These are phyloP conservation scores for Exophiala mesophila DNA, from an alignment of 2,329 filamentous ascomycete genomes.

Conservation along the genomic window DNA sequence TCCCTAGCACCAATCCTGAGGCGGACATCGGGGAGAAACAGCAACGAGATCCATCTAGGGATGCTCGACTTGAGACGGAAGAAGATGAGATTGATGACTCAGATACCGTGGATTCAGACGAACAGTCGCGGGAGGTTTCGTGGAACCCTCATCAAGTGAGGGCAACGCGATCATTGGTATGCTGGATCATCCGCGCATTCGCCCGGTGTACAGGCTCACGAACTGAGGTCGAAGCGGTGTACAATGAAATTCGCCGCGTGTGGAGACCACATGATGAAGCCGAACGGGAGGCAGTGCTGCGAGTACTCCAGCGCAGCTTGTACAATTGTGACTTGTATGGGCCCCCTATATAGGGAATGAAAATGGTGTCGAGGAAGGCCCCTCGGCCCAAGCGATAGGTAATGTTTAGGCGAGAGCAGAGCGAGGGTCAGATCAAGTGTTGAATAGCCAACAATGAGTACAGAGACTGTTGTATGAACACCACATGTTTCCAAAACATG, in stretches of 20 bases:
- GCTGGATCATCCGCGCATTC: constrained; percentile 26
- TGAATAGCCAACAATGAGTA: no score
- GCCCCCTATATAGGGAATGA: constrained; percentile 12
- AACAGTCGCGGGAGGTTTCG: background rate
- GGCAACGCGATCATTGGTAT: constrained; percentile 20
- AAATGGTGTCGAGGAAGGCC: no score
- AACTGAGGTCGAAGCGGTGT: constrained; percentile 22
- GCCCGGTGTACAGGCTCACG: constrained; percentile 21
- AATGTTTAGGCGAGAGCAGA: no score
- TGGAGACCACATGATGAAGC: constrained; percentile 25
- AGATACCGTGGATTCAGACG: constrained; percentile 1
- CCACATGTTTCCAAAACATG: no score
- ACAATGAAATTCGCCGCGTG: constrained; percentile 20
- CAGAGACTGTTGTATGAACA: no score
- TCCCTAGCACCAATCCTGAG: background rate
- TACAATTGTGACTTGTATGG: constrained; percentile 25
- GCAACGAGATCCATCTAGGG: background rate
- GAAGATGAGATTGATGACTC: constrained; percentile 1
- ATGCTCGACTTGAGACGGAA: background rate
- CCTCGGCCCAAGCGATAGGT: no score
- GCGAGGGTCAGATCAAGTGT: no score
- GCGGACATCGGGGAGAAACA: background rate
- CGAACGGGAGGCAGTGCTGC: constrained; percentile 20
- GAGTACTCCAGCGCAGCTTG: constrained; percentile 24
- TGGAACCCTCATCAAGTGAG: constrained; percentile 15